Evolutionary conservation across 1,139 yeast genomes (phyloP), one percentile per base, ranked within the genome.

Genomic region (Yamadazyma dendronema): DNA sequence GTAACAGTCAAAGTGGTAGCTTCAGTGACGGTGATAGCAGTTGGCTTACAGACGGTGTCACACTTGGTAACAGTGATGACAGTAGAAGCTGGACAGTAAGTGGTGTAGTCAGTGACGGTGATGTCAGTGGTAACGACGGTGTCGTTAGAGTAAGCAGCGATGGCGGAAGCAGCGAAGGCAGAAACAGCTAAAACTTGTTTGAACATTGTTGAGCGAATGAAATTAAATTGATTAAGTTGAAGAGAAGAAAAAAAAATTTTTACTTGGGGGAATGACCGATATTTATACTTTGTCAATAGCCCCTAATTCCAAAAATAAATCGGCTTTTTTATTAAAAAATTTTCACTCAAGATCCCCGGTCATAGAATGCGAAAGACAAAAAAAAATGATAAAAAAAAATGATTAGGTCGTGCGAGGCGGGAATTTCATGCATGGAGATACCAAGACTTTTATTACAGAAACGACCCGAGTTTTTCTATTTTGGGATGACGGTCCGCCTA

Each of bases 1-100:
- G 70, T 64, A 59, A 67, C 56, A 54, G 72, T 67, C 44, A 67
- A 52, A 45, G 73, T 67, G 60, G 72, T 66, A 40, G 72, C 67
- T 53, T 63, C 72, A 46, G 70, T 59, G 53, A 67, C 69, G 41
- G 72, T 66, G 57, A 66, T 44, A 31, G 26, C 41, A 48, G 56
- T 51, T 38, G 65, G 61, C 27, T 41, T 44, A 48, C 69, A 65
- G 33, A 36, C 47, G 2, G 17, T 36, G 28, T 43, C 45, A 43
- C 47, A 43, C 29, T 37, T 57, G 58, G 72, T 64, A 61, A 64
- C 59, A 65, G 67, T 65, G 66, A 66, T 62, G 43, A 63, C 61
- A 41, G 73, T 65, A 33, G 72, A 50, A 40, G 51, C 61, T 54
- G 74, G 73, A 52, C 73, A 67, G 67, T 64, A 67, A 47, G 73